Conservation (phyloP, 2,329 filamentous ascomycete genomes). For the Fusarium sp. region DNA sequence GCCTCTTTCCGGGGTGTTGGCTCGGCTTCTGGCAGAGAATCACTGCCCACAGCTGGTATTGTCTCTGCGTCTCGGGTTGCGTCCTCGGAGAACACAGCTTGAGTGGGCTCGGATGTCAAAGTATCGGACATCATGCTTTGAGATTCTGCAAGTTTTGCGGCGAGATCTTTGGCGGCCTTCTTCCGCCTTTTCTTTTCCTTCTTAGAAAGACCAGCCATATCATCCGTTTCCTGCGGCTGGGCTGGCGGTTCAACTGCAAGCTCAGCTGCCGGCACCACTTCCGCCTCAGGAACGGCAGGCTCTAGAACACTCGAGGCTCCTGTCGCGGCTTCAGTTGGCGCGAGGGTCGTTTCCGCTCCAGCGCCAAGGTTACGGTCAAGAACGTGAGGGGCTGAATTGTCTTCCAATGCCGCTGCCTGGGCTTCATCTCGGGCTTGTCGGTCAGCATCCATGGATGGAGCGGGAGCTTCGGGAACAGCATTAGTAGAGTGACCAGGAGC, state of each 20-base stretch:
- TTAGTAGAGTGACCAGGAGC: neutral
- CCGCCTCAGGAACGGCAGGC: neutral
- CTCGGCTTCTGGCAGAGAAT: neutral
- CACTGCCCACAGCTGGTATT: neutral
- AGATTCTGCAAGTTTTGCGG: neutral
- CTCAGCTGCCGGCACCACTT: neutral
- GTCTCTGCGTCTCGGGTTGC: neutral
- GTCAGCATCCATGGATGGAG: neutral
- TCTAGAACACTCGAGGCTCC: neutral
- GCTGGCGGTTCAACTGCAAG: neutral
- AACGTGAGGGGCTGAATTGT: neutral
- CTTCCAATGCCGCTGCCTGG: neutral
- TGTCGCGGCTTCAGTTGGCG: neutral
- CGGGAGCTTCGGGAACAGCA: neutral
- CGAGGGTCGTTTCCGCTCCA: neutral
- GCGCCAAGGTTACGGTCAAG: neutral
- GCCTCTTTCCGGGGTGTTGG: neutral
- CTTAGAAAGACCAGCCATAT: neutral
- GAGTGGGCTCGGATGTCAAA: neutral
- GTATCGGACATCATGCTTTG: neutral
- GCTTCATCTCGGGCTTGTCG: neutral
- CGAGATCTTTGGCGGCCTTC: neutral
- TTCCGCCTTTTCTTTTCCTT: conserved; percentile 10
- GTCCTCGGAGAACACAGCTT: neutral
- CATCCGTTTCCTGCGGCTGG: conserved; percentile 9